Conservation (phyloP, 75 land plant species). For the Adiantum capillusveneris region DNA sequence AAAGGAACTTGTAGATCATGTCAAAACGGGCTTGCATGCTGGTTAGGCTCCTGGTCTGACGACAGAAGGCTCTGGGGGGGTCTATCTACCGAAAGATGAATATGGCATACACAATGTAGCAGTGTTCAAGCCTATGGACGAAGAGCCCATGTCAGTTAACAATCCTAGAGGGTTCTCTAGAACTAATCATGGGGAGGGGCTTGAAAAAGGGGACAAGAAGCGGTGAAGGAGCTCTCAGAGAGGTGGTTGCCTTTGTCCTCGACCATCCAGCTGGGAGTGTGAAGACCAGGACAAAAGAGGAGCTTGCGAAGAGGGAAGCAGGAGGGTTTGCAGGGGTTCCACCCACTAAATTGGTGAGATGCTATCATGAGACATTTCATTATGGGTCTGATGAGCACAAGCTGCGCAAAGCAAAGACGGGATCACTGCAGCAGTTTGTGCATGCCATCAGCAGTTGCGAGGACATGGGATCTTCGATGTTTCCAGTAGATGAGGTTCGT, state of each 20-base stretch:
- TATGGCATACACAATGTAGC: conserved; percentile 53
- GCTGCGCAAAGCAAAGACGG: conserved; percentile 2
- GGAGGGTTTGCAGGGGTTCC: conserved; percentile 25
- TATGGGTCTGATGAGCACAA: too few species aligned
- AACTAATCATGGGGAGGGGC: conserved; percentile 51
- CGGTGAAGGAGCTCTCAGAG: conserved; percentile 91
- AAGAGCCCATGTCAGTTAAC: too few species aligned
- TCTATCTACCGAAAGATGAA: conserved; percentile 64
- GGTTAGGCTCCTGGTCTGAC: conserved; percentile 59
- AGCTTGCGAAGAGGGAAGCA: conserved; percentile 5
- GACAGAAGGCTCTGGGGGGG: conserved; percentile 84
- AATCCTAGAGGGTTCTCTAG: too few species aligned
- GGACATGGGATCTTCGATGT: too few species aligned
- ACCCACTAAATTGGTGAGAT: conserved; percentile 19
- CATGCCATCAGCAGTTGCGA: conserved; percentile 10
- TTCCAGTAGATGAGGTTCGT: too few species aligned
- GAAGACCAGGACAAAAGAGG: conserved; percentile 1
- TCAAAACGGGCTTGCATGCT: conserved; percentile 47
- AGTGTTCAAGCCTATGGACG: too few species aligned
- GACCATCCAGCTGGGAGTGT: too few species aligned
- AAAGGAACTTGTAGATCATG: conserved; percentile 27
- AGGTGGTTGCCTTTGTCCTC: conserved; percentile 89
- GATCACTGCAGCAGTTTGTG: conserved; percentile 16
- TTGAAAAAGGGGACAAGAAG: too few species aligned
- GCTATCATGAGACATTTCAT: too few species aligned